These are phyloP conservation scores for Zygosaccharomyces bisporus DNA, from an alignment of 805 yeast genomes.

Conservation along the genomic window DNA sequence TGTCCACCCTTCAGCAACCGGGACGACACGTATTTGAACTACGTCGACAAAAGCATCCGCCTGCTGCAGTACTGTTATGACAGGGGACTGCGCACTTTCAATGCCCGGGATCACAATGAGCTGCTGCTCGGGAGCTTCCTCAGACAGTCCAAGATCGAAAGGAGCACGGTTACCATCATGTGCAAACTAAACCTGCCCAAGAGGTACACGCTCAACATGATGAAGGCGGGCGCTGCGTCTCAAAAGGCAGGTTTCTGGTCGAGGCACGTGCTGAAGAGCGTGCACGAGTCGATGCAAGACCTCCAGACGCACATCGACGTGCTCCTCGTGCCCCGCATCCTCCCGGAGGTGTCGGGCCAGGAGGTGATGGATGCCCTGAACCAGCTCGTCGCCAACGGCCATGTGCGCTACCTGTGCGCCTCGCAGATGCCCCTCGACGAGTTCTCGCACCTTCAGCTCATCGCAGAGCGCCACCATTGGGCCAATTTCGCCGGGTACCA, in stretches of 20 bases:
- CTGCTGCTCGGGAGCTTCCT: conserved; percentile 49
- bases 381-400: conserved; percentile 47
- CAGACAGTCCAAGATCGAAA: conserved; percentile 46
- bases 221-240: conserved; percentile 19
- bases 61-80: conserved; percentile 47
- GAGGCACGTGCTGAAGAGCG: conserved; percentile 47
- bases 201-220: not conserved
- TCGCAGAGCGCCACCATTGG: conserved; percentile 57
- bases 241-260: conserved; percentile 43
- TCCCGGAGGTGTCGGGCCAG: conserved; percentile 43
- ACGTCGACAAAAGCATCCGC: not conserved
- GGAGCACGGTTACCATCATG: conserved; percentile 53
- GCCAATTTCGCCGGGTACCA: conserved; percentile 58
- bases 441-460: conserved; percentile 50
- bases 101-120: conserved; percentile 50
- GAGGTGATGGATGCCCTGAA: conserved; percentile 58
- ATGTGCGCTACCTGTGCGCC: conserved; percentile 57
- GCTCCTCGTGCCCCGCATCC: conserved; percentile 54
- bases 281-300: conserved; percentile 40
- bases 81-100: conserved; percentile 45
- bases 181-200: conserved; percentile 40
- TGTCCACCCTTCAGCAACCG: conserved; percentile 52
- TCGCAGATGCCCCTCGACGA: conserved; percentile 56
- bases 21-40: conserved; percentile 38
- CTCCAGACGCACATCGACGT: conserved; percentile 49